Conservation (phyloP, 371 early-diverging fungal species). For the Mortierella sp. region DNA sequence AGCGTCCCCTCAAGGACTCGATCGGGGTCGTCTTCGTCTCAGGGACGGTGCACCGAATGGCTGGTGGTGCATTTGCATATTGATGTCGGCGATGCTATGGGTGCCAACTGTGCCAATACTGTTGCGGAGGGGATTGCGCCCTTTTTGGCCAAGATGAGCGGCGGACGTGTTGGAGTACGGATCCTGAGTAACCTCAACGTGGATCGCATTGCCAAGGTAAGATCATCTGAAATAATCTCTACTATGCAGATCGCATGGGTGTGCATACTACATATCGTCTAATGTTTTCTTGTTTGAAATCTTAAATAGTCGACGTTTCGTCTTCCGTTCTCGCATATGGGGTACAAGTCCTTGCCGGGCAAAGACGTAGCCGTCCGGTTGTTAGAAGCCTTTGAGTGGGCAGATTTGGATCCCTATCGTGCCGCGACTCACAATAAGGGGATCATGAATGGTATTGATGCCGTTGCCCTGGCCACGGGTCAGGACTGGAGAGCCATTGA, state of each 20-base stretch:
- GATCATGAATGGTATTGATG: slow-evolving; percentile 82
- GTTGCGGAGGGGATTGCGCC: slow-evolving; percentile 76
- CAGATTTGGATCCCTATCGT: slow-evolving; percentile 74
- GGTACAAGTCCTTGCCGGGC: slow-evolving; percentile 70
- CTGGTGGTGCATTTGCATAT: slow-evolving; percentile 76
- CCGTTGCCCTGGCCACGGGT: slow-evolving; percentile 80
- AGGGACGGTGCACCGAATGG: slow-evolving; percentile 60
- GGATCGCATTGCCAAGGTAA: slow-evolving; percentile 71
- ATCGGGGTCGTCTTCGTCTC: neutral
- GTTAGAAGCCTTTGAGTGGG: slow-evolving; percentile 76
- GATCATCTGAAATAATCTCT: neutral
- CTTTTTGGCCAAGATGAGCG: slow-evolving; percentile 61
- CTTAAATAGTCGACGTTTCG: slow-evolving; percentile 65
- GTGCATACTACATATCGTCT: no score
- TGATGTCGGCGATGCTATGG: slow-evolving; percentile 83
- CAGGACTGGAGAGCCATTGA: slow-evolving; percentile 85
- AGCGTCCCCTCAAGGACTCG: slow-evolving; percentile 25
- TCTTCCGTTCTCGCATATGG: slow-evolving; percentile 67
- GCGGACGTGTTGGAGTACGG: slow-evolving; percentile 68
- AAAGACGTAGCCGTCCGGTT: slow-evolving; percentile 68
- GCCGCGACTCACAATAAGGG: slow-evolving; percentile 83
- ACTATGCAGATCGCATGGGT: no score
- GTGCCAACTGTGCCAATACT: slow-evolving; percentile 74
- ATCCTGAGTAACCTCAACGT: slow-evolving; percentile 74
- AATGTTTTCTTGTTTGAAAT: neutral